phyloP scores from a whole-genome alignment of 2,329 filamentous ascomycete species.

The Fonsecaea erecta region DNA sequence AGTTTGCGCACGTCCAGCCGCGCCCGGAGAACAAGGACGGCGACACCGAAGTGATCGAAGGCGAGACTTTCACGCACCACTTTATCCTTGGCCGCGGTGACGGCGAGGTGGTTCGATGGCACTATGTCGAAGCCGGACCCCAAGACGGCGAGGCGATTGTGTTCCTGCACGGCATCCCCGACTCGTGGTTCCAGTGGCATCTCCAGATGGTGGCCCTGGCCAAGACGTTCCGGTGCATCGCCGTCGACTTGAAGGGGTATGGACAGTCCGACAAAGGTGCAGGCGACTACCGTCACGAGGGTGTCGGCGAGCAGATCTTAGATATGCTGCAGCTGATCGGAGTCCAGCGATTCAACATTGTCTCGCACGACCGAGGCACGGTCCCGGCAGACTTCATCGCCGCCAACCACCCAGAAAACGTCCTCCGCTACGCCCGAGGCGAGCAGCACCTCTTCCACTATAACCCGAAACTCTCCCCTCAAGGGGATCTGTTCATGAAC shows the following conservation, averaged over 20 bases:
- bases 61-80: constrained; percentile 20
- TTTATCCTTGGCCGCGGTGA: constrained; percentile 20
- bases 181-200: constrained; percentile 28
- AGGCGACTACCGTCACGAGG: constrained; percentile 26
- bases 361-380: constrained; percentile 26
- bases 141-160: constrained; percentile 17
- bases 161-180: constrained; percentile 26
- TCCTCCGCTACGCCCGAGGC: constrained; percentile 23
- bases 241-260: constrained; percentile 23
- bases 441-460: constrained; percentile 27
- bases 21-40: neutral
- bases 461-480: constrained; percentile 17
- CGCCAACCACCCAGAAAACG: constrained; percentile 14
- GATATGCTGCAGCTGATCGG: constrained; percentile 17
- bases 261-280: constrained; percentile 22
- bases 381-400: constrained; percentile 24
- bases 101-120: constrained; percentile 8
- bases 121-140: constrained; percentile 23
- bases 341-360: constrained; percentile 18
- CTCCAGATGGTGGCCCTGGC: constrained; percentile 19
- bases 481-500: constrained; percentile 24
- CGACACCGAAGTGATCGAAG: no score
- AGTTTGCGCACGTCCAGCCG: no score
- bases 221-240: constrained; percentile 14
- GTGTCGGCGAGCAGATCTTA: constrained; percentile 17